Conservation (phyloP, 73 alveolate species). For the Urostyla sp. region DNA sequence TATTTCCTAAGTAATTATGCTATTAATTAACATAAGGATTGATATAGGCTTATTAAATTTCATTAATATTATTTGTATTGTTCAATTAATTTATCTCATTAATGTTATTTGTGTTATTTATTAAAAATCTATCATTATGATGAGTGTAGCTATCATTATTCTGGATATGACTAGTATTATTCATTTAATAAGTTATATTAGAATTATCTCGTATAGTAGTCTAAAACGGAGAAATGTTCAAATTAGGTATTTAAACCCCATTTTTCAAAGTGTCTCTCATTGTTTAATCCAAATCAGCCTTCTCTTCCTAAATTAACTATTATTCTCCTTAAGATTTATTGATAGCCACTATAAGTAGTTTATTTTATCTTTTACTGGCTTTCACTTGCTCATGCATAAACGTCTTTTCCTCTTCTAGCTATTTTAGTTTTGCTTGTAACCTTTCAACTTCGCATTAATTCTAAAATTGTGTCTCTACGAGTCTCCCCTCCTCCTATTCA, state of each 20-base stretch:
- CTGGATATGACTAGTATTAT: too few species aligned
- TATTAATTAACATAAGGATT: too few species aligned
- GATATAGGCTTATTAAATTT: too few species aligned
- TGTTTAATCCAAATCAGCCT: slow-evolving; percentile 6
- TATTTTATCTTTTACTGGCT: slow-evolving; percentile 61
- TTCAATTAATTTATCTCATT: too few species aligned
- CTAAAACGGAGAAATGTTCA: slow-evolving; percentile 14
- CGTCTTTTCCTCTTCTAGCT: slow-evolving; percentile 39
- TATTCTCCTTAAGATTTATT: slow-evolving; percentile 28
- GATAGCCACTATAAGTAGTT: slow-evolving; percentile 56
- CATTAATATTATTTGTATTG: too few species aligned
- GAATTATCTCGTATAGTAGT: too few species aligned
- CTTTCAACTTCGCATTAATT: slow-evolving; percentile 40
- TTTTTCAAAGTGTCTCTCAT: slow-evolving; percentile 5
- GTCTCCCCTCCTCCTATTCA: slow-evolving; percentile 38
- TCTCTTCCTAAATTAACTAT: slow-evolving; percentile 13
- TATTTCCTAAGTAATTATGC: too few species aligned
- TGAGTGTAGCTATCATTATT: too few species aligned
- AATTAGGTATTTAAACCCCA: slow-evolving; percentile 24
- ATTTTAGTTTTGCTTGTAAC: neutral
- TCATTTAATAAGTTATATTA: too few species aligned
- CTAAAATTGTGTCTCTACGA: slow-evolving; percentile 10
- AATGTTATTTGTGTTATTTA: too few species aligned
- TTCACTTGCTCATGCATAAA: slow-evolving; percentile 57
- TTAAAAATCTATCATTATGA: too few species aligned